Conservation (phyloP, 768 basidiomycete genomes). For the Ramaria sp. region DNA sequence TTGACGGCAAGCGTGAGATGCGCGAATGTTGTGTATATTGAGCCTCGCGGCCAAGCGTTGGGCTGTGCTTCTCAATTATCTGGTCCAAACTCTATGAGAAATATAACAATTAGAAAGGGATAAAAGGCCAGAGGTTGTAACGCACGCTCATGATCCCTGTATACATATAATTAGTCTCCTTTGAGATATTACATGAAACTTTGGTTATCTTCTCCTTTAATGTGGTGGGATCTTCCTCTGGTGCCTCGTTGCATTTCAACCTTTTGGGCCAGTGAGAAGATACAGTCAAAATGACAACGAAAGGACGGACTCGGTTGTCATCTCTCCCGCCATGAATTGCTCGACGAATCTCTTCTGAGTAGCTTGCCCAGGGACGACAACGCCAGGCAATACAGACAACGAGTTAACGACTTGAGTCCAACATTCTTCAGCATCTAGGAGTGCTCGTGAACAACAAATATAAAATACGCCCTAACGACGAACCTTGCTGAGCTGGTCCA, state of each 20-base stretch:
- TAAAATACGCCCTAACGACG: not conserved
- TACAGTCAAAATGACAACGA: not conserved
- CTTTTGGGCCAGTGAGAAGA: not conserved
- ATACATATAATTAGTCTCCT: conserved; percentile 79
- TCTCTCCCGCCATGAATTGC: conserved; percentile 70
- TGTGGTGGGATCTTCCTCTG: conserved; percentile 61
- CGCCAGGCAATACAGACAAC: conserved; percentile 56
- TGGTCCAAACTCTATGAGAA: conserved; percentile 64
- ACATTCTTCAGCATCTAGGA: conserved; percentile 80
- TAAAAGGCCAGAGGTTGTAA: conserved; percentile 13
- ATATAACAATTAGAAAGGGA: not conserved
- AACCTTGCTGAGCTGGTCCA: conserved; percentile 75
- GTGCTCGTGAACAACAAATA: not conserved
- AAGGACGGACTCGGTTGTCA: conserved; percentile 52
- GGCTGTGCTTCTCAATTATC: conserved; percentile 76
- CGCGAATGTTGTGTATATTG: conserved; percentile 73
- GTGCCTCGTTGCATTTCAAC: conserved; percentile 68
- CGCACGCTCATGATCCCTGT: conserved; percentile 73
- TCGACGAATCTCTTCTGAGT: conserved; percentile 53
- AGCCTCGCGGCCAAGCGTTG: conserved; percentile 70
- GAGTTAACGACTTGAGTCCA: conserved; percentile 66
- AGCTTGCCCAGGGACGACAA: conserved; percentile 18
- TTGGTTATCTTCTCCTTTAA: conserved; percentile 70
- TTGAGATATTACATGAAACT: conserved; percentile 86
- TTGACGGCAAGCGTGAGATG: conserved; percentile 72